Percentiles rank a stretch among this genome's conserved stretches.
These are phyloP conservation scores for Clavispora asparagi DNA, from an alignment of 805 yeast genomes.

Conservation along the genomic window DNA sequence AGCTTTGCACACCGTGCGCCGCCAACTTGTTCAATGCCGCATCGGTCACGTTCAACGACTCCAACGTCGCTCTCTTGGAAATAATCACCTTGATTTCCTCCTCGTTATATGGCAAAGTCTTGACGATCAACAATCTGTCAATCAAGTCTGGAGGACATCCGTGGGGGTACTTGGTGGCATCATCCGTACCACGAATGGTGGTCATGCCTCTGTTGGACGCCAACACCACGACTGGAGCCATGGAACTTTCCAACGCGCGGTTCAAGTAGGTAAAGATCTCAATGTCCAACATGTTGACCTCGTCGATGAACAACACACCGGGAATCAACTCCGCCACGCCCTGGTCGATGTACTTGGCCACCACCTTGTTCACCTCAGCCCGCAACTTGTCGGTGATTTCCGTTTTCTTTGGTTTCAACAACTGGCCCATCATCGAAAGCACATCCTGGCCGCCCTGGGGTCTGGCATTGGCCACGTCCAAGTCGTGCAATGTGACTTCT, in stretches of 20 bases:
- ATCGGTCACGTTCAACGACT: constrained; percentile 56
- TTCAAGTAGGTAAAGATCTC: constrained; percentile 95
- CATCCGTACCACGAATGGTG: constrained; percentile 82
- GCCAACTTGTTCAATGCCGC: constrained; percentile 78
- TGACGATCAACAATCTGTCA: constrained; percentile 85
- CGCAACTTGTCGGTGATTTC: constrained; percentile 95
- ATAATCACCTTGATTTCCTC: constrained; percentile 81
- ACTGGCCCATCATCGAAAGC: constrained; percentile 93
- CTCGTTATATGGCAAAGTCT: constrained; percentile 82
- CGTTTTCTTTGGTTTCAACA: constrained; percentile 92
- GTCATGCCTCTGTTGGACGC: constrained; percentile 96
- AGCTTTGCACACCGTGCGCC: constrained; percentile 65
- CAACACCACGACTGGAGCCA: constrained; percentile 91
- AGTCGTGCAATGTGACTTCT: constrained; percentile 93
- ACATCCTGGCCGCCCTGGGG: constrained; percentile 98
- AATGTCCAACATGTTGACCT: constrained; percentile 96
- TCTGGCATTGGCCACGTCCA: constrained; percentile 93
- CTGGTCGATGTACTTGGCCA: constrained; percentile 92
- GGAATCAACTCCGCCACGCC: constrained; percentile 98
- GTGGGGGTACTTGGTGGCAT: constrained; percentile 82
- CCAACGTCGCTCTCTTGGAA: constrained; percentile 75
- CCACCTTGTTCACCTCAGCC: constrained; percentile 91
- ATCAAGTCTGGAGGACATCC: constrained; percentile 95
- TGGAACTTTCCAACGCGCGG: constrained; percentile 84
- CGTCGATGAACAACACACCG: constrained; percentile 96